Evolutionary conservation across 441 rosid genomes (phyloP).

Genomic region (Breynia disticha): DNA sequence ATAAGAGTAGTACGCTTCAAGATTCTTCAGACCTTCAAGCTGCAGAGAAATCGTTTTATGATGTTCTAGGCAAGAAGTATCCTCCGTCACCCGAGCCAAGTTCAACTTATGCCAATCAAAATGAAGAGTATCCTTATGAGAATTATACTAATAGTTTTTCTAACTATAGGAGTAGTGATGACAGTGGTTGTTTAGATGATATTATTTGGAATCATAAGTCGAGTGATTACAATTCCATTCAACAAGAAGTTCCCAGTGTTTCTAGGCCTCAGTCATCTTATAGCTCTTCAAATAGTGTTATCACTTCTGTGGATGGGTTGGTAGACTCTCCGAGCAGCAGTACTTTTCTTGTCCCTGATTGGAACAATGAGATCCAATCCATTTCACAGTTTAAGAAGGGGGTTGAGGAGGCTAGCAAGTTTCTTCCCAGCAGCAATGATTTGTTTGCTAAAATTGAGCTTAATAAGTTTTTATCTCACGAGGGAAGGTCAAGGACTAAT

Average conservation of each 20-base stretch:
- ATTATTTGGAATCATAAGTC: conserved; percentile 18
- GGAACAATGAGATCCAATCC: conserved; percentile 36
- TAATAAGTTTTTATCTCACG: conserved; percentile 9
- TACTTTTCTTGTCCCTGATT: conserved; percentile 26
- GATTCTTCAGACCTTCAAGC: conserved; percentile 61
- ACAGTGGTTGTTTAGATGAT: conserved; percentile 16
- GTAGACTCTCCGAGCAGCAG: conserved; percentile 35
- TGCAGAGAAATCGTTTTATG: conserved; percentile 62
- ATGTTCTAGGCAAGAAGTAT: conserved; percentile 44
- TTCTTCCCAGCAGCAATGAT: conserved; percentile 48
- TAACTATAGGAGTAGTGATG: conserved; percentile 11
- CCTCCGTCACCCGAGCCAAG: conserved; percentile 22
- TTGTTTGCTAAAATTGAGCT: conserved; percentile 27
- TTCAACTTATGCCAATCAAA: conserved; percentile 7
- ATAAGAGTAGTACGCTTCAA: conserved; percentile 44
- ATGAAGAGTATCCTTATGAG: conserved; percentile 13
- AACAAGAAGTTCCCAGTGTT: conserved; percentile 20
- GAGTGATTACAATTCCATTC: conserved; percentile 23
- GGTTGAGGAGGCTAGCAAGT: conserved; percentile 71
- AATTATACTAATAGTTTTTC: conserved; percentile 14
- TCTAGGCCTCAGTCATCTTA: conserved; percentile 27
- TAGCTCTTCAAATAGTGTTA: conserved; percentile 31
- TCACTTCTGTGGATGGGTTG: conserved; percentile 31
- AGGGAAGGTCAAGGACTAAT: conserved; percentile 18
- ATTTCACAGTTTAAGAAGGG: conserved; percentile 57